Percentiles rank a stretch among this genome's conserved stretches.
Evolutionary conservation across 352 stramenopile species (phyloP).

Genomic region (Phytophthora uliginosa): DNA sequence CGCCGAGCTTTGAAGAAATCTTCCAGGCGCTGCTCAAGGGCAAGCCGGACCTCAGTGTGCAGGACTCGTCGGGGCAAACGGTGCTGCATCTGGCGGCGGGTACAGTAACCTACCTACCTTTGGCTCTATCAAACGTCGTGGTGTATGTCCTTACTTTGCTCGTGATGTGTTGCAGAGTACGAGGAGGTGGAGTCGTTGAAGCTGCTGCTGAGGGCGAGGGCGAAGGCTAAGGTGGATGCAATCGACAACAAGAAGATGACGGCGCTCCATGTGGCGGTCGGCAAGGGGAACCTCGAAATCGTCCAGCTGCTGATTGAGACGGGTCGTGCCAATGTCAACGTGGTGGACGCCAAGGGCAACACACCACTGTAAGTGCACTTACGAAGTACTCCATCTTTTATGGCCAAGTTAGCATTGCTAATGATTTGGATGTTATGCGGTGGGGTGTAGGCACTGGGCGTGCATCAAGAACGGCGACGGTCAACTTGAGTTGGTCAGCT

Average conservation of each 20-base stretch:
- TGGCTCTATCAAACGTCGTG: too few relatives aligned
- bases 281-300: conserved; percentile 72
- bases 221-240: conserved; percentile 74
- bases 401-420: neutral
- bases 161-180: conserved; percentile 52
- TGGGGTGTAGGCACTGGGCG: conserved; percentile 68
- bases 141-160: neutral
- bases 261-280: conserved; percentile 69
- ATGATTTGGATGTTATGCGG: neutral
- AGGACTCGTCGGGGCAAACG: conserved; percentile 74
- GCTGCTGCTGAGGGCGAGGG: conserved; percentile 56
- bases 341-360: conserved; percentile 75
- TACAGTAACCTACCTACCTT: conserved; percentile 29
- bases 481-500: conserved; percentile 58
- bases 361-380: conserved; percentile 59
- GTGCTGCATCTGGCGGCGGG: conserved; percentile 72
- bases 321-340: conserved; percentile 67
- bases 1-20: conserved; percentile 71
- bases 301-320: conserved; percentile 70
- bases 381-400: too few relatives aligned
- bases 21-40: conserved; percentile 74
- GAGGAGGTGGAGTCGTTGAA: conserved; percentile 69
- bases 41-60: conserved; percentile 70
- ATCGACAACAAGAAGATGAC: conserved; percentile 83
- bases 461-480: conserved; percentile 67